Evolutionary conservation across 345 rosid species (phyloP), one percentile per base, ranked within the genome.

Genomic region (Microthlaspi erraticum): DNA sequence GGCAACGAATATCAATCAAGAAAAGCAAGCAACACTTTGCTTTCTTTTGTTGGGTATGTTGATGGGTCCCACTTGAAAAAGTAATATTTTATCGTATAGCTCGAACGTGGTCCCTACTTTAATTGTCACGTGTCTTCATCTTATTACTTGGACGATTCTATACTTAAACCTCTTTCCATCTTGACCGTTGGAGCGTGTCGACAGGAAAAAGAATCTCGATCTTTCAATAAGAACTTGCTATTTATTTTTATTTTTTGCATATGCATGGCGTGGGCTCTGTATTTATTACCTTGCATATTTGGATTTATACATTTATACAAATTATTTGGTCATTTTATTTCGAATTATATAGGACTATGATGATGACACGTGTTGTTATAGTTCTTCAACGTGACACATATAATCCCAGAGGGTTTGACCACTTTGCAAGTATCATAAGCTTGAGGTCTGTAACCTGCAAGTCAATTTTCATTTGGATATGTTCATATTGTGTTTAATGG

Each of bases 51-150:
- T 58, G 12, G 50, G 18, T 59, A 37, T 38, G 32, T 11, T 37
- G 39, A 26, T 38, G 31, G 59, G 66, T 7, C 51, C 64, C 42
- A 59, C 14, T 8, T 26, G 11, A 59, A 49, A 69, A 70, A 70
- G 66, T 42, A 49, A 48, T 60, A 60, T 38, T 60, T 60, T 70
- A 70, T 60, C 60, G 67, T 70, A 8, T 60, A 60, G 67, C 41
- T 70, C 23, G 32, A 17, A 38, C 3, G 33, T 39, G 33, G 68
- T 60, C 67, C 60, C 60, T 23, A 50, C 41, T 17, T 67, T 12
- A 2, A 8, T 5, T 19, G 37, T 37, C 33, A 70, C 36, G 75
- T 70, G 68, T 49, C 50, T 8, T 6, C 51, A 39, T 23, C 1
- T 60, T 14, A 50, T 38, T 33, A 37, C 60, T 39, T 51, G 42